Evolutionary conservation across 1,139 yeast species (phyloP).

Genomic region (Blastobotrys capitulatus): DNA sequence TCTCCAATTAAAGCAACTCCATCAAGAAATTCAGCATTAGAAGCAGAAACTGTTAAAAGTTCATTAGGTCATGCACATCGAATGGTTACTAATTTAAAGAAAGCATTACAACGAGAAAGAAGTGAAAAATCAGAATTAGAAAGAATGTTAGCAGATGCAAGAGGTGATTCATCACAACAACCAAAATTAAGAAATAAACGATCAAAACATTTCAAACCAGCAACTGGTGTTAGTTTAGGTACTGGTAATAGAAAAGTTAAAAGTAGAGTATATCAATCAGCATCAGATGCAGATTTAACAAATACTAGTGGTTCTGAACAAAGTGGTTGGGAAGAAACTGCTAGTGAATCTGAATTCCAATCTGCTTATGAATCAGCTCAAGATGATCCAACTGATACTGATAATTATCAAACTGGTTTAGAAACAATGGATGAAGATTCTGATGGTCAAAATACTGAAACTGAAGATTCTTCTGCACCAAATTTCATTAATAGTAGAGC

Average conservation of each 20-base stretch:
- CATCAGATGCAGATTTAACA: neutral
- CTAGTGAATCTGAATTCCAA: slow-evolving; percentile 28
- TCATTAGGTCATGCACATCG: slow-evolving; percentile 63
- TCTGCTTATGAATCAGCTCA: slow-evolving; percentile 34
- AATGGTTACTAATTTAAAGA: slow-evolving; percentile 27
- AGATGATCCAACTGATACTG: slow-evolving; percentile 33
- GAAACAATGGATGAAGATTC: slow-evolving; percentile 30
- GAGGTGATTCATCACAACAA: slow-evolving; percentile 19
- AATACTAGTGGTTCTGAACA: neutral
- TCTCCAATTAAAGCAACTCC: slow-evolving; percentile 45
- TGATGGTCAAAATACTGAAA: slow-evolving; percentile 36
- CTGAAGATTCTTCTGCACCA: slow-evolving; percentile 16
- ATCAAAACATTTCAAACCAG: slow-evolving; percentile 14
- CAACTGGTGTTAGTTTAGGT: slow-evolving; percentile 9
- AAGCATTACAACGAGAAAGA: slow-evolving; percentile 31
- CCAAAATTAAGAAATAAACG: slow-evolving; percentile 17
- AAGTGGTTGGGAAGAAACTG: slow-evolving; percentile 27
- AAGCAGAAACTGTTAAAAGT: slow-evolving; percentile 61
- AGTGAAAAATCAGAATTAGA: slow-evolving; percentile 34
- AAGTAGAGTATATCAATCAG: slow-evolving; percentile 13
- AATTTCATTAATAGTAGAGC: neutral
- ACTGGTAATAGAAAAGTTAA: slow-evolving; percentile 8
- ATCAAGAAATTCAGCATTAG: slow-evolving; percentile 49
- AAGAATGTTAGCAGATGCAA: slow-evolving; percentile 25
- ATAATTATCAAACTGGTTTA: slow-evolving; percentile 31